Evolutionary conservation across 768 basidiomycete genomes (phyloP), one percentile per base, ranked within the genome.

Genomic region (Podaxis sp.): DNA sequence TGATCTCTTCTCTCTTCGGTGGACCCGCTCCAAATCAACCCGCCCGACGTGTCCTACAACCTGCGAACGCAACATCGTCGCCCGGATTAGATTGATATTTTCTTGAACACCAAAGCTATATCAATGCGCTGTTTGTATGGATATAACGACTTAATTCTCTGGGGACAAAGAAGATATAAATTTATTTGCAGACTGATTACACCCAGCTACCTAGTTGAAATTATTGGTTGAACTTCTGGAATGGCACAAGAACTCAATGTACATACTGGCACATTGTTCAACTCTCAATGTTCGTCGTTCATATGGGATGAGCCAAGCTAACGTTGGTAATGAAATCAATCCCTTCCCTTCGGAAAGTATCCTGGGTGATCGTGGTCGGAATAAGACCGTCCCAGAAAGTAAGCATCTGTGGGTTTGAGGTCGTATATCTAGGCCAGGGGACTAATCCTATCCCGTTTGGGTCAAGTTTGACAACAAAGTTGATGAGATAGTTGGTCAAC

Each of bases 1-100:
- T 98, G 82, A 77, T 99, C 75, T 92, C 94, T 4, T 88, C 89
- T 4, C 77, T 98, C 72, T 90, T 99, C 63, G 95, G 95, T 28
- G 93, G 93, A 6, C 83, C 83, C 1, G 68, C 79, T 9, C 73
- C 79, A 30, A 59, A 71, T 3, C 75, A 75, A 56, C 73, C 78
- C 2, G 64, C 76, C 13, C 76, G 81, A 64, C 77, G 83, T 59
- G 71, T 79, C n/a, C 68, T 85, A 57, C 68, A 80, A n/a, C 84
- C 84, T 40, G 74, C 79, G 12, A 70, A 72, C 22, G 66, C 73
- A 15, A 63, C 67, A 22, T 67, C 76, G 15, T 59, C 56, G 26
- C 68, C 77, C 5, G 82, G 80, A n/a, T 70, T 86, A 61, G 84
- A 85, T 68, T 86, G 72, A 68, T 38, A 17, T 17, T 15, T 19